phyloP scores from a whole-genome alignment of 306 rosid genomes.

The Prunus armeniaca region DNA sequence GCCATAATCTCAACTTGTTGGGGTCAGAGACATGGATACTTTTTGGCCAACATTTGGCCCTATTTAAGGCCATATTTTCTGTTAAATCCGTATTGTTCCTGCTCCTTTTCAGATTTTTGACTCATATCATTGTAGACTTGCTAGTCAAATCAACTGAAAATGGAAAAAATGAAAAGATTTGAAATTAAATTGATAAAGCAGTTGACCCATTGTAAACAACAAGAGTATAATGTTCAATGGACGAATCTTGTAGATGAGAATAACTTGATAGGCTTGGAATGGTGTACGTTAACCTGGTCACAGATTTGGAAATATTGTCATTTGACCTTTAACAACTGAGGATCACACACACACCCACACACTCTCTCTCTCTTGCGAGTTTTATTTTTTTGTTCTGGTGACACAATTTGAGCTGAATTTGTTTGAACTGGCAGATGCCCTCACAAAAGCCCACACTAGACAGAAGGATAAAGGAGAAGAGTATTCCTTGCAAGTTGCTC shows the following conservation, averaged over 20 bases:
- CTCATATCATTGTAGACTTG: background rate
- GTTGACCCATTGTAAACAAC: background rate
- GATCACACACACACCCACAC: background rate
- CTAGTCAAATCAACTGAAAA: background rate
- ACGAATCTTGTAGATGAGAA: background rate
- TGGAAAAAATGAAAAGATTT: background rate
- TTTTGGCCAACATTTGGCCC: background rate
- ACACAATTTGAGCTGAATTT: constrained; percentile 24
- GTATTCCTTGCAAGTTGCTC: constrained; percentile 56
- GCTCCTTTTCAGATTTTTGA: background rate
- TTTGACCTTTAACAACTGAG: background rate
- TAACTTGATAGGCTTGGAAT: background rate
- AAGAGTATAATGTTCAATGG: background rate
- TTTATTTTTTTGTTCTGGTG: background rate
- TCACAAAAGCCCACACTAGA: constrained; percentile 50
- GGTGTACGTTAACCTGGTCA: background rate
- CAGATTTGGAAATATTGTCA: background rate
- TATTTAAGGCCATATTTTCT: background rate
- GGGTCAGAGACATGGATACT: background rate
- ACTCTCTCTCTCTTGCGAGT: background rate
- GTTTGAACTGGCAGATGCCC: constrained; percentile 57
- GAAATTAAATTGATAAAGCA: background rate
- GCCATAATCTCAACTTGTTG: background rate
- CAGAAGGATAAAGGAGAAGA: constrained; percentile 57
- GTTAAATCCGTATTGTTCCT: background rate